Evolutionary conservation across 352 stramenopile species (phyloP).

Genomic region (Pythium sp.): DNA sequence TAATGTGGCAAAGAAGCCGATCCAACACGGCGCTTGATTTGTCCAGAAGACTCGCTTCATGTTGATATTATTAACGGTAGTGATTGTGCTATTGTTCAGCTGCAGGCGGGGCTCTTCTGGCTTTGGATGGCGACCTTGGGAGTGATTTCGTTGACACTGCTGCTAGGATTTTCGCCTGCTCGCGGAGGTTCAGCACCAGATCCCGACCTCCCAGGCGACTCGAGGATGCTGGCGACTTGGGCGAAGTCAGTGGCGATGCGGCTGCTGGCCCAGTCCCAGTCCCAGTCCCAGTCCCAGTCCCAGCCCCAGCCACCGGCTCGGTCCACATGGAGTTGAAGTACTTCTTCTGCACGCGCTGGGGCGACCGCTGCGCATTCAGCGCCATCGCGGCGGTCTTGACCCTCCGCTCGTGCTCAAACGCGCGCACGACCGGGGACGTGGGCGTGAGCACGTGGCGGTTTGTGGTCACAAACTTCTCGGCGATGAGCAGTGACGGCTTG

Average conservation of each 20-base stretch:
- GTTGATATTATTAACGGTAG: not conserved
- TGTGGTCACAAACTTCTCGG: constrained; percentile 37
- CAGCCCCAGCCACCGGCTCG: constrained; percentile 10
- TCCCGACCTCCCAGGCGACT: constrained; percentile 15
- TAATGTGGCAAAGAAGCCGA: constrained; percentile 1
- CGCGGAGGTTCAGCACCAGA: constrained; percentile 13
- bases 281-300: no score
- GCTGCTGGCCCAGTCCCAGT: not conserved
- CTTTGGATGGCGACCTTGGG: not conserved
- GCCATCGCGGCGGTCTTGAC: constrained; percentile 37
- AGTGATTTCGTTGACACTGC: constrained; percentile 1
- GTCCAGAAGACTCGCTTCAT: not conserved
- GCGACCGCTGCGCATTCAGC: constrained; percentile 24
- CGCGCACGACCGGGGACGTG: constrained; percentile 4
- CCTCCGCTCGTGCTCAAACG: constrained; percentile 38
- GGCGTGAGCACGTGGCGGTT: constrained; percentile 6
- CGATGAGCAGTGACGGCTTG: constrained; percentile 34
- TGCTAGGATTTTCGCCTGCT: constrained; percentile 7
- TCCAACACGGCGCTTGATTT: not conserved
- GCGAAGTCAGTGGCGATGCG: not conserved
- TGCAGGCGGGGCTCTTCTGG: not conserved
- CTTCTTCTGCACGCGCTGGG: constrained; percentile 38
- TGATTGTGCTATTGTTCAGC: not conserved
- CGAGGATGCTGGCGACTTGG: not conserved
- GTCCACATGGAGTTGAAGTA: constrained; percentile 70